Evolutionary conservation across 176 grass and related monocot genomes (phyloP), one percentile per base, ranked within the genome.

Genomic region (Ampelocalamus luodianensis): DNA sequence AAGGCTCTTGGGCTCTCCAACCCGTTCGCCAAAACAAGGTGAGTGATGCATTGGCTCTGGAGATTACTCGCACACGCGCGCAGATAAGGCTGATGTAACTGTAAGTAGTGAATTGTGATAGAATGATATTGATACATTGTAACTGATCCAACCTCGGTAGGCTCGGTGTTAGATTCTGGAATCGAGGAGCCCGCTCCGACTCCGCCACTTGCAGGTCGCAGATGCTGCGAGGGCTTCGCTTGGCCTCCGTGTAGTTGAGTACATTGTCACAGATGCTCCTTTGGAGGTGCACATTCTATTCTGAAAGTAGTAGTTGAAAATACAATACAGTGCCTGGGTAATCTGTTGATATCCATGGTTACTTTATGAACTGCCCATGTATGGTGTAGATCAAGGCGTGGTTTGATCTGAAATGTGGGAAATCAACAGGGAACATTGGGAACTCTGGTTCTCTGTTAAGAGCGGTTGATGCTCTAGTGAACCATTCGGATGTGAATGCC

Each of bases 11-110:
- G 96, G 93, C 81, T 39, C 93, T 99, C 22, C 93, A 89, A 84
- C 91, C 93, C 14, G 88, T 96, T 36, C 91, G 96, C 60, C 96
- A 95, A 42, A 95, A 99, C 82, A 94, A 92, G 93, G 96, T 95
- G 54, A 90, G 45, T 27, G 65, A 43, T 64, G 13, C 37, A 9
- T 63, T 59, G 55, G 22, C 5, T 60, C n/a, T 20, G 24, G 64
- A 42, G 50, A 70, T 59, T 44, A 3, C 45, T 44, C 68, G 8
- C 3, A 10, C 29, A 3, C 11, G 12, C 24, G 11, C 3, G n/a
- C 3, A 37, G 5, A 77, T 20, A 22, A 27, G 13, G 8, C 5
- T 65, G 82, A 17, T 36, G 7, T 49, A 81, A 39, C 16, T 72
- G 45, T 67, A 60, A 66, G 14, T 14, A 22, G 46, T 4, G 10